Conservation (phyloP, 73 alveolate species). For the Effrenium voratum region DNA sequence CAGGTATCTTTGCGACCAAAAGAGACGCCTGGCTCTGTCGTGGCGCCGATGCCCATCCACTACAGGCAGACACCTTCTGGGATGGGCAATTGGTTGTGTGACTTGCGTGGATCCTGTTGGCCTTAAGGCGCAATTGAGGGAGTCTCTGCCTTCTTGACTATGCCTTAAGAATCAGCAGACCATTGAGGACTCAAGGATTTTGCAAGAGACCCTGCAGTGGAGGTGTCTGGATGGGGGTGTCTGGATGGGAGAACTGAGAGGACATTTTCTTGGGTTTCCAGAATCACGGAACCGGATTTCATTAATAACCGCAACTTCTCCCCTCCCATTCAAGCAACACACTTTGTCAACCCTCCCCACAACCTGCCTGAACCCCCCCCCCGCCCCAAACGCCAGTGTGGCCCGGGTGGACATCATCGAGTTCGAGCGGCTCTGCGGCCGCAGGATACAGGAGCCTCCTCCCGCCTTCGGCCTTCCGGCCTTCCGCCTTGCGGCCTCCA, state of each 20-base stretch:
- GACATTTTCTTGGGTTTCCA: too few relatives aligned
- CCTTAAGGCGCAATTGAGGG: background rate
- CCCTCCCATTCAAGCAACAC: too few relatives aligned
- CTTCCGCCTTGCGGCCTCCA: too few relatives aligned
- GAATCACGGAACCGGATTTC: too few relatives aligned
- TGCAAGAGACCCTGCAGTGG: too few relatives aligned
- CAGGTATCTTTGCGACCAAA: slow-evolving; percentile 86
- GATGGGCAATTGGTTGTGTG: too few relatives aligned
- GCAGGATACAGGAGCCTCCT: slow-evolving; percentile 67
- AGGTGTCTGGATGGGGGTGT: too few relatives aligned
- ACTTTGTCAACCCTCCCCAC: too few relatives aligned
- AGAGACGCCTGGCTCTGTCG: slow-evolving; percentile 80
- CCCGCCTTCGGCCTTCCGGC: background rate
- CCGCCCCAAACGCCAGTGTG: slow-evolving; percentile 79
- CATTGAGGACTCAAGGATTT: background rate
- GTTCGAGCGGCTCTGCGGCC: slow-evolving; percentile 76
- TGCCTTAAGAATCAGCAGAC: background rate
- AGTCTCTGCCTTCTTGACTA: background rate
- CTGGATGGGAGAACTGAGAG: too few relatives aligned
- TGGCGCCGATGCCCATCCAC: slow-evolving; percentile 68
- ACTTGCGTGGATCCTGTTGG: too few relatives aligned
- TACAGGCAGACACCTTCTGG: slow-evolving; percentile 62
- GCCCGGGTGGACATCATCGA: slow-evolving; percentile 94
- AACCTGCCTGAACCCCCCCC: too few relatives aligned
- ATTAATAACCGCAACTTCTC: too few relatives aligned